Base-by-base conservation (phyloP, 2,329 filamentous ascomycete genomes). In the Berkeleyomyces basicola region DNA sequence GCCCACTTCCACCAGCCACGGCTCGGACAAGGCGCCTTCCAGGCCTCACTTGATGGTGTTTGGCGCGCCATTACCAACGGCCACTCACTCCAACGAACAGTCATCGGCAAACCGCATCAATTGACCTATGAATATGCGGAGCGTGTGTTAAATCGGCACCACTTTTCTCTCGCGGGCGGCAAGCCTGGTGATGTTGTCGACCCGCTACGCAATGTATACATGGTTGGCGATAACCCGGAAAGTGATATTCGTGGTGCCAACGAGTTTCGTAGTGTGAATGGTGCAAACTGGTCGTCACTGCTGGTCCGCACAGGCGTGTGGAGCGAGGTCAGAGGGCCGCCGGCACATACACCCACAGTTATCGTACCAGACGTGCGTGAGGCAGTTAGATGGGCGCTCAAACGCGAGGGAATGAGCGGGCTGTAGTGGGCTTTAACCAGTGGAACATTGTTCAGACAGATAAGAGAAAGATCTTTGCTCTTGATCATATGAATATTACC, bases 241-340 rank as follows among this genome's bases (percentile, higher is more conserved):
- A 93, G 87, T 68, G 93, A 99, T 71, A 96, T 99, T 67, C 78
- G 82, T 4, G 93, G 93, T 4, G 91, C 89, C 23, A 95, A 95
- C 70, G 79, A 81, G 55, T 96, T 87, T 70, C 70, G 75, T 53
- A 88, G 86, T 66, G 75, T 79, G 3, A 74, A 79, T 63, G 85
- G 85, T 7, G 87, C 83, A n/a, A 77, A 83, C 64, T 96, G 91
- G 90, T 75, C 79, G 47, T 87, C 86, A 51, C 80, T 95, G 16
- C 74, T 96, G 64, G 87, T 95, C 37, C 79, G 83, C 67, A 95
- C 88, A 7, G 90, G 90, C 0, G 90, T 96, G 0, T 95, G 86
- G 74, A 66, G 69, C 59, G 67, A 69, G 33, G 71, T 72, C 51
- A 71, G 75, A 47, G 73, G 69, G 14, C 71, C 72, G 66, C 87